Evolutionary conservation across 2,329 filamentous ascomycete species (phyloP), one percentile per base, ranked within the genome.

Genomic region (Aspergillus hortae): DNA sequence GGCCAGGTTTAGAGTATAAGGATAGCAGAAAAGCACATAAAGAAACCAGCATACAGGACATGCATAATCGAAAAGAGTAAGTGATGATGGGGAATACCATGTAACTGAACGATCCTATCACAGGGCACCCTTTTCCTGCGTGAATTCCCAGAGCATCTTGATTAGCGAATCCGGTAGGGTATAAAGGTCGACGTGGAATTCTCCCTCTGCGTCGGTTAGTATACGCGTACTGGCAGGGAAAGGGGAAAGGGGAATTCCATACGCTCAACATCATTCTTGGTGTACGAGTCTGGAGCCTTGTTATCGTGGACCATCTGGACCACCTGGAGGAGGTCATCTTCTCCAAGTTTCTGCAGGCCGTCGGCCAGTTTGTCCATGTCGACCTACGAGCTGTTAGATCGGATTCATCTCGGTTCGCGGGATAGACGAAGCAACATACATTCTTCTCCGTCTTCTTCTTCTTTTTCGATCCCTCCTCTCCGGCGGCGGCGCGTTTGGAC

Each of bases 281-380:
- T 95, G 75, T 96, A 97, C 1, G 92, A 96, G 58, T 96, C 91
- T 5, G 90, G 84, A 1, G 84, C 86, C 80, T 97, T 97, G 76
- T 96, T 90, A 75, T 99, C 94, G 72, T 97, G 94, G 56, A 99
- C 92, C 83, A 99, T 87, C 76, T 97, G 92, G 55, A 99, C 95
- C 21, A 97, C 90, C 62, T 94, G 89, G 56, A 99, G 79, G 40
- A 99, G 77, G 66, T 97, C 92, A 61, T 99, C 94, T 77, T 99
- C 94, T 58, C 84, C 83, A 23, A 99, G 84, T 77, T 90, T 91
- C 69, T 92, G 86, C 53, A 99, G 78, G 0, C 88, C 91, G 53
- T 97, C 92, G 30, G 92, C 94, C 63, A 99, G 84, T 80, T 96
- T 97, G 78, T 99, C 94, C 79, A 96, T 94, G 72, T 99, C 94